Conservation (phyloP, 495 filamentous ascomycete genomes). For the Pseudomonodictys pantanalensis region DNA sequence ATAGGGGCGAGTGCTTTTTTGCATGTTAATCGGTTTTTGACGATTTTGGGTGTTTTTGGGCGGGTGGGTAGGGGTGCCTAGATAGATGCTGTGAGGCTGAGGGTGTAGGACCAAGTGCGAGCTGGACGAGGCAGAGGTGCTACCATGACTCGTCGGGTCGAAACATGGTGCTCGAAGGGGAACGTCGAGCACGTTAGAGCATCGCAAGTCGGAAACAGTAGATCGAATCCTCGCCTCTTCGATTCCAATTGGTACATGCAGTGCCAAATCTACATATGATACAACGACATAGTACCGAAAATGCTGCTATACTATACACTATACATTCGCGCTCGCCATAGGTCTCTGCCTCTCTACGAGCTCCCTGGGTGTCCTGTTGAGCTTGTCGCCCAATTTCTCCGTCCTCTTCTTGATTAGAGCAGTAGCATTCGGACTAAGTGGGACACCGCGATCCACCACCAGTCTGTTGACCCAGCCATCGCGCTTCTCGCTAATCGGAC, state of each 20-base stretch:
- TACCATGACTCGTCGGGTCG: no score
- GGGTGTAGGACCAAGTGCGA: no score
- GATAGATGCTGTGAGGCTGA: no score
- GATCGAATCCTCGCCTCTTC: no score
- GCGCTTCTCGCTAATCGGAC: not conserved
- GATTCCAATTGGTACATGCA: no score
- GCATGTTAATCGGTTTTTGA: conserved; percentile 20
- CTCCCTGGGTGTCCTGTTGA: not conserved
- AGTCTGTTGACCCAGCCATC: not conserved
- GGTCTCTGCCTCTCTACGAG: not conserved
- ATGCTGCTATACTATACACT: not conserved
- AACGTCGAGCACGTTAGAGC: no score
- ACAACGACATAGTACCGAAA: not conserved
- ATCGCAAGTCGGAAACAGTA: no score
- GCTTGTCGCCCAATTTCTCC: not conserved
- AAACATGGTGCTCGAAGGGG: no score
- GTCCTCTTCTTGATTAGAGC: not conserved
- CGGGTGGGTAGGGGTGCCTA: conserved; percentile 20
- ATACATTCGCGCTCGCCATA: not conserved
- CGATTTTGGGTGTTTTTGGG: conserved; percentile 23
- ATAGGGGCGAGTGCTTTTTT: conserved; percentile 23
- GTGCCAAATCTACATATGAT: not conserved
- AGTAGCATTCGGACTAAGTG: not conserved
- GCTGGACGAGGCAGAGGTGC: no score
- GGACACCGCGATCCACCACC: not conserved